Percentiles rank a stretch among this genome's conserved stretches.
phyloP scores from a whole-genome alignment of 75 land plant species.

The Isoetes taiwanensis region DNA sequence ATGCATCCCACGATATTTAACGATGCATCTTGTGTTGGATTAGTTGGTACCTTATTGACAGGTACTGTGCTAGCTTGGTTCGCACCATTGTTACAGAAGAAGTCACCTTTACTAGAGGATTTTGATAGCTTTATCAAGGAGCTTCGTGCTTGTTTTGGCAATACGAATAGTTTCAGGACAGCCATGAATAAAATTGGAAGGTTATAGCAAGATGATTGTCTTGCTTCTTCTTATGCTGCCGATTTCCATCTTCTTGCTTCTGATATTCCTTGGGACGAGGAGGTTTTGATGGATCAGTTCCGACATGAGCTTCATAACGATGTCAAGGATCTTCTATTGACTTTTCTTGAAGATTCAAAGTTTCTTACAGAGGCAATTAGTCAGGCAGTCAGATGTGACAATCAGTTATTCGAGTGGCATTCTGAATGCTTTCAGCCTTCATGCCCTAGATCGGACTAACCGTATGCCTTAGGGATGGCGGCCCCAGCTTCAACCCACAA shows the following conservation, averaged over 20 bases:
- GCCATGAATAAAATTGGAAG: slow-evolving; percentile 8
- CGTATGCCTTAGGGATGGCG: no score
- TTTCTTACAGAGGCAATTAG: background rate
- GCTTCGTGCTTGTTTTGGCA: slow-evolving; percentile 16
- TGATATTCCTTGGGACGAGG: slow-evolving; percentile 14
- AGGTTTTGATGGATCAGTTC: slow-evolving; percentile 4
- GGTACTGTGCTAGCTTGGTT: slow-evolving; percentile 17
- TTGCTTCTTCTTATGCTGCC: slow-evolving; percentile 12
- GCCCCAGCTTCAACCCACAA: background rate
- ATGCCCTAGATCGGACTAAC: no score
- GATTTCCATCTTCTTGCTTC: slow-evolving; percentile 10
- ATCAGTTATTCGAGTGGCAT: slow-evolving; percentile 7
- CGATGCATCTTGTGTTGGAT: slow-evolving; percentile 7
- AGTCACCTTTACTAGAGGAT: slow-evolving; percentile 10
- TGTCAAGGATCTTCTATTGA: slow-evolving; percentile 15
- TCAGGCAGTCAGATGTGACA: slow-evolving; percentile 13
- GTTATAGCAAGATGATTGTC: slow-evolving; percentile 10
- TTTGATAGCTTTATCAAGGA: slow-evolving; percentile 11
- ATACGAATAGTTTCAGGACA: background rate
- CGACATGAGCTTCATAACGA: slow-evolving; percentile 6
- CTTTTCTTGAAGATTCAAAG: slow-evolving; percentile 3
- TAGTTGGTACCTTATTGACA: slow-evolving; percentile 12
- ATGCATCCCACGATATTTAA: no score
- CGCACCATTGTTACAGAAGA: slow-evolving; percentile 15
- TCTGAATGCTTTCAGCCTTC: background rate